These are phyloP conservation scores for Pseudohalonectria lignicola DNA, from an alignment of 2,329 filamentous ascomycete genomes.

Conservation along the genomic window DNA sequence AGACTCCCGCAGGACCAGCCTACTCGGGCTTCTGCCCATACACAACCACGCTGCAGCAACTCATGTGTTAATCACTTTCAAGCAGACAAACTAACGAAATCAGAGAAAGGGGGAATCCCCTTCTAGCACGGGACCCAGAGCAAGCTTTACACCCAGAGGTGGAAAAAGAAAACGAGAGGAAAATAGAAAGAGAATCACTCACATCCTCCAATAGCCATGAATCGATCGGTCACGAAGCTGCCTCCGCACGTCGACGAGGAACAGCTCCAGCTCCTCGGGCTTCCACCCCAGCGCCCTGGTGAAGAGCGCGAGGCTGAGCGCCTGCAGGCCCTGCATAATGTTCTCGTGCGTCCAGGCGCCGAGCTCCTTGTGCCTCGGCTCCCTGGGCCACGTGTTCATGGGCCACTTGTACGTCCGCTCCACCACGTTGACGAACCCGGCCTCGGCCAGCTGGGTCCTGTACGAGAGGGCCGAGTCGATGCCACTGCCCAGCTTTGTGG, in stretches of 20 bases:
- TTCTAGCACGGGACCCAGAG: neutral
- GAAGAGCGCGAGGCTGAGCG: conserved; percentile 8
- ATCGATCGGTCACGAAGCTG: conserved; percentile 7
- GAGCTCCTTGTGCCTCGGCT: conserved; percentile 33
- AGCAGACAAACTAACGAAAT: neutral
- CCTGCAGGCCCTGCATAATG: conserved; percentile 7
- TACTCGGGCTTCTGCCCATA: conserved; percentile 1
- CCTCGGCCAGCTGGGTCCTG: conserved; percentile 27
- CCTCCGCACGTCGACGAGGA: conserved; percentile 8
- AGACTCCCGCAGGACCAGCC: neutral
- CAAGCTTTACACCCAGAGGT: neutral
- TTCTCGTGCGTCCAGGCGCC: conserved; percentile 1
- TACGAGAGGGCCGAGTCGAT: conserved; percentile 15
- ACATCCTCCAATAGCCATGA: conserved; percentile 10
- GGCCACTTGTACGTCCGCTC: conserved; percentile 33
- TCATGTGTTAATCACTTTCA: neutral
- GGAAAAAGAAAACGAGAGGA: neutral
- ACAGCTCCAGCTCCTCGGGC: conserved; percentile 7
- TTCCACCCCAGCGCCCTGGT: conserved; percentile 14
- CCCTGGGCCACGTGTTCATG: conserved; percentile 33
- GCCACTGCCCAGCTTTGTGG: conserved; percentile 8
- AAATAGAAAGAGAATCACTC: conserved; percentile 1
- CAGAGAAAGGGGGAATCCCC: neutral
- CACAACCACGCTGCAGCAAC: neutral
- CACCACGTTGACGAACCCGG: conserved; percentile 37